These are phyloP conservation scores for Tolypocladium tropicale DNA, from an alignment of 2,329 filamentous ascomycete genomes.

Conservation along the genomic window DNA sequence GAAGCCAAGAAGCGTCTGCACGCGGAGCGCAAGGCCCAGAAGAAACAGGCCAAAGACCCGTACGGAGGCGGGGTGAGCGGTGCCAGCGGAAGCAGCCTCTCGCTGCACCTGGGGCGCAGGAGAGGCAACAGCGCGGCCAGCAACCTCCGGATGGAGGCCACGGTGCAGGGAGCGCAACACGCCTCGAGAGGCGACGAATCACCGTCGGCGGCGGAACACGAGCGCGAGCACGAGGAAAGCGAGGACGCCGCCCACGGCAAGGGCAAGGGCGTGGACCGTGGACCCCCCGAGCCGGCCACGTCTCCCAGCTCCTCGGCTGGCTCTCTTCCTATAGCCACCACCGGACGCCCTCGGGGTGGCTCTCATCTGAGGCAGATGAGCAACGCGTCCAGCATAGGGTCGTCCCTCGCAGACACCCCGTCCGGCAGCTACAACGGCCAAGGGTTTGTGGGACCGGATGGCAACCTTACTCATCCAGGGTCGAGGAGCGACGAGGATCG, in stretches of 20 bases:
- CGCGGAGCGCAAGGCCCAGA: constrained; percentile 67
- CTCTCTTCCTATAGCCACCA: constrained; percentile 32
- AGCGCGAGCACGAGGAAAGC: constrained; percentile 12
- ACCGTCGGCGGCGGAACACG: constrained; percentile 12
- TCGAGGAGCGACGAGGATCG: constrained; percentile 37
- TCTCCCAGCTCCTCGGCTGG: constrained; percentile 22
- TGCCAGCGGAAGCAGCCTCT: constrained; percentile 55
- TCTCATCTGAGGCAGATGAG: constrained; percentile 76
- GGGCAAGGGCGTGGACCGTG: constrained; percentile 60
- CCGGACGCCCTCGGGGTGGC: constrained; percentile 45
- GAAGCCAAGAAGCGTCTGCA: constrained; percentile 80
- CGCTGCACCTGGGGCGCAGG: constrained; percentile 47
- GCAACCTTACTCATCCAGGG: constrained; percentile 40
- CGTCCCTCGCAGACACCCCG: constrained; percentile 61
- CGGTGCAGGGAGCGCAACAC: constrained; percentile 32
- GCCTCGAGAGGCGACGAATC: constrained; percentile 13
- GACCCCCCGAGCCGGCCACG: constrained; percentile 10
- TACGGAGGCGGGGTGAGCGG: constrained; percentile 24
- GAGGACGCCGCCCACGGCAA: constrained; percentile 37
- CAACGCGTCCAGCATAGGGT: constrained; percentile 74
- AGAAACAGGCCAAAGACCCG: constrained; percentile 40
- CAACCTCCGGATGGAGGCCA: constrained; percentile 47
- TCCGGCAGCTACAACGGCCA: constrained; percentile 38
- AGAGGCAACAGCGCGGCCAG: constrained; percentile 50
- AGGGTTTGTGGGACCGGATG: constrained; percentile 23